Base-by-base conservation (phyloP, 805 yeast species). In the Peterozyma xylosa region DNA sequence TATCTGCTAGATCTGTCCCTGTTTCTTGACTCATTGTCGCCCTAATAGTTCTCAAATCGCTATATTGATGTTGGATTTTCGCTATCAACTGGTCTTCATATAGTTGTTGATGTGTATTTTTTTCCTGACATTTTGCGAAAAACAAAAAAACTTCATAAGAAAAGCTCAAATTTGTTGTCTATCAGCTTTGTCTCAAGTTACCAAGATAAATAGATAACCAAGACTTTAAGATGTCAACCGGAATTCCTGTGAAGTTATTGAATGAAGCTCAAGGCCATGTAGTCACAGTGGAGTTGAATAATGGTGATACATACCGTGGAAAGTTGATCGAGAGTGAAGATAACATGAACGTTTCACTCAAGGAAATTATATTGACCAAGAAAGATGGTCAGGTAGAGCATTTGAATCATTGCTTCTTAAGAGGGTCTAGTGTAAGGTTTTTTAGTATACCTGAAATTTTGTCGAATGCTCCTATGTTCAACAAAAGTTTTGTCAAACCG, bases 191-290 rank as follows among this genome's bases (percentile, higher is more conserved):
- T 11, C 16, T 35, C 27, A 35, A 27, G 16, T 21, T 7, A 21
- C 27, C 27, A 7, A 21, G n/a, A 13, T 30, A 2, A 13, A 38
- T 5, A 41, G 15, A 41, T 13, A 35, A 6, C 5, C 17, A 34
- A 34, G 9, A 13, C 30, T 10, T 2, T 15, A 29, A 34, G 1
- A 79, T 80, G 85, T 74, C 78, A 36, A 71, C 82, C 48, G 85
- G 89, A 34, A 78, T 88, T 32, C 98, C 98, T 2, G 80, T 89
- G 15, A 83, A 88, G 62, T 80, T 91, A 21, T 70, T 91, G 41
- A 85, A 79, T 57, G 99, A 90, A 63, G 86, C 96, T 9, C 85
- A 82, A 70, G 96, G 97, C 39, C 98, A 91, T 58, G 67, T 80
- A 3, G 80, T 91, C 9, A 78, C 95, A 1, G 60, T 91, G 14